Evolutionary conservation across 768 basidiomycete species (phyloP).

Genomic region (Termitomyces sp.): DNA sequence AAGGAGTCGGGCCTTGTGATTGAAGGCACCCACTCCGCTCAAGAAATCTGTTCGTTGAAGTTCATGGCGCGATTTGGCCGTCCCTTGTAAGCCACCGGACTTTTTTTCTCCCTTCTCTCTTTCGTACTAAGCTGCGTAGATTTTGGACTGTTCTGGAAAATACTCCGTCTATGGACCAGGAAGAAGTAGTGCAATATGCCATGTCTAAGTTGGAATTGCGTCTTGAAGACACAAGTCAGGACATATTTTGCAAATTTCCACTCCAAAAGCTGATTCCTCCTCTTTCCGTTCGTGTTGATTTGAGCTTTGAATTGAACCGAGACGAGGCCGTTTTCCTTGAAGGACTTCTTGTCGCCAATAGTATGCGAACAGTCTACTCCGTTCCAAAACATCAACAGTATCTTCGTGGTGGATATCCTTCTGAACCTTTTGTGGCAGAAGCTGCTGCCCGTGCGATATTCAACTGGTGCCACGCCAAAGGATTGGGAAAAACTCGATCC

Average conservation of each 20-base stretch:
- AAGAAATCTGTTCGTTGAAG: no score
- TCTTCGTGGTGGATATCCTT: not conserved
- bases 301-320: constrained; percentile 4
- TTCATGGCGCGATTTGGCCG: no score
- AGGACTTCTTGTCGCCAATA: constrained; percentile 1
- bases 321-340: constrained; percentile 4
- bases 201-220: not conserved
- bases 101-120: no score
- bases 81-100: no score
- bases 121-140: not conserved
- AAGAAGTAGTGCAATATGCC: not conserved
- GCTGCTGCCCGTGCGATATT: not conserved
- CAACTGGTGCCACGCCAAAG: not conserved
- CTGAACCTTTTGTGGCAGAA: constrained; percentile 4
- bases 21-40: no score
- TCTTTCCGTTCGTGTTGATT: not conserved
- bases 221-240: not conserved
- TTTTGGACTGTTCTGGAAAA: not conserved
- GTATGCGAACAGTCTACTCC: constrained; percentile 4
- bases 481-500: not conserved
- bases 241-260: no score
- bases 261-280: not conserved
- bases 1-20: no score
- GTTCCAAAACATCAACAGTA: not conserved
- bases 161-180: rapidly evolving